Evolutionary conservation across 345 rosid species (phyloP), one percentile per base, ranked within the genome.

Genomic region (Luvunga scandens): DNA sequence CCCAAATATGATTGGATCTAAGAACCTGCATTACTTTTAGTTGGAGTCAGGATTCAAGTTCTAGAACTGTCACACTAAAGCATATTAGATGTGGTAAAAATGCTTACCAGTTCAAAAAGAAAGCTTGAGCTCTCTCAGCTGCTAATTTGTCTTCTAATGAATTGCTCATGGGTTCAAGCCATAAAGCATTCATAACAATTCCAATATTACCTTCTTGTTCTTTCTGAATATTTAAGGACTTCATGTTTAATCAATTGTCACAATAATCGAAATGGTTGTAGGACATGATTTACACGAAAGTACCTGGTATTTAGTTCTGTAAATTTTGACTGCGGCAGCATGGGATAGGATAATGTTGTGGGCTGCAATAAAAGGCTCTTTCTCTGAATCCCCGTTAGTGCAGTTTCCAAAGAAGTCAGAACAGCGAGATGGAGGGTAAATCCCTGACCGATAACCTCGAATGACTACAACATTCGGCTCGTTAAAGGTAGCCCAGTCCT

Each of bases 401-500:
- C 97, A 92, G 10, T 91, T 88, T 6, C 90, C 91, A 0, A 68
- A 76, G 0, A 88, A 78, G 71, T 72, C 22, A 0, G 94, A 91
- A 76, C 94, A 92, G 0, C 85, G 86, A 12, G 77, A n/a, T 0
- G 93, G 94, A 8, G 92, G 89, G 64, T 76, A 75, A 2, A 14
- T 3, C 9, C 93, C 97, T 0, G 6, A 45, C 19, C 36, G 30
- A 65, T 91, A 90, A 4, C 86, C 81, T 16, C 66, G 66, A 6
- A 45, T 72, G 22, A 79, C 77, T 22, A 80, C 73, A 68, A 80
- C 66, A 62, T 85, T 86, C 6, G 93, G 93, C 86, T 91, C 97
- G 28, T 91, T 92, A 27, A 91, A 50, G 12, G 93, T 88, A 6
- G 76, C 77, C 93, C 95, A 92, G 24, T 91, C 77, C 81, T 82